These are phyloP conservation scores for Colletotrichum lindemuthianum DNA, from an alignment of 2,329 filamentous ascomycete genomes.

Conservation along the genomic window DNA sequence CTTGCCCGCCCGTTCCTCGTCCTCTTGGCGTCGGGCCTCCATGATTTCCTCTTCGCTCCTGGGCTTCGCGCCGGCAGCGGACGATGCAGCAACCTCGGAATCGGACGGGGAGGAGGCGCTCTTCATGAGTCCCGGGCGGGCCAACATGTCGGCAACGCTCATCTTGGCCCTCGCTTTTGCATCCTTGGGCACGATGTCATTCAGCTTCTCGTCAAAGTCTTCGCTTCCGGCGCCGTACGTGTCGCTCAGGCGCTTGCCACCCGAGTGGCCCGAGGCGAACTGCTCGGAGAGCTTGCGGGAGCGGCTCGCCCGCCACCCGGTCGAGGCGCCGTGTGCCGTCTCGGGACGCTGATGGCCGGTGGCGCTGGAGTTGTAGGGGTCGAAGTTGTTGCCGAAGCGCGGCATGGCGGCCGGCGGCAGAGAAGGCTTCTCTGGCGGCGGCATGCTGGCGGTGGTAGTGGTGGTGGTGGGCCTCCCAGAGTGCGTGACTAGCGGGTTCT, in stretches of 20 bases:
- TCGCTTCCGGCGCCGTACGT: constrained; percentile 72
- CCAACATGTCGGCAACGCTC: constrained; percentile 66
- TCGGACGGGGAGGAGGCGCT: constrained; percentile 32
- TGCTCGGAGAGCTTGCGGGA: constrained; percentile 76
- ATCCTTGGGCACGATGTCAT: constrained; percentile 55
- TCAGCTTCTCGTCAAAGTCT: constrained; percentile 59
- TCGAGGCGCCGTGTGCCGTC: constrained; percentile 63
- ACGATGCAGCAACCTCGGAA: constrained; percentile 8
- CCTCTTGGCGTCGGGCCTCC: constrained; percentile 53
- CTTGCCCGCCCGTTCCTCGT: constrained; percentile 58
- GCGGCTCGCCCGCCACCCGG: constrained; percentile 78
- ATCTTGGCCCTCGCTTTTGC: constrained; percentile 49
- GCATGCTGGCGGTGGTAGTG: neutral
- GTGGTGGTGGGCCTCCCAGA: too few relatives aligned
- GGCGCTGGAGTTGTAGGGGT: constrained; percentile 78
- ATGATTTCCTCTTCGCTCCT: constrained; percentile 41
- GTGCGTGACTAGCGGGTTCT: too few relatives aligned
- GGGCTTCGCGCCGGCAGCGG: neutral
- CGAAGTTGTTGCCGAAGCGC: constrained; percentile 59
- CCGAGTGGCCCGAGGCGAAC: constrained; percentile 66
- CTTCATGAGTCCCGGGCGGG: constrained; percentile 56
- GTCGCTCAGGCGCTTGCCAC: constrained; percentile 70
- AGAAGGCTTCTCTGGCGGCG: constrained; percentile 13
- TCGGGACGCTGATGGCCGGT: constrained; percentile 85
- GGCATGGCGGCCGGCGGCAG: constrained; percentile 52